Conservation (phyloP, 2,329 filamentous ascomycete genomes). For the Fusarium equiseti region DNA sequence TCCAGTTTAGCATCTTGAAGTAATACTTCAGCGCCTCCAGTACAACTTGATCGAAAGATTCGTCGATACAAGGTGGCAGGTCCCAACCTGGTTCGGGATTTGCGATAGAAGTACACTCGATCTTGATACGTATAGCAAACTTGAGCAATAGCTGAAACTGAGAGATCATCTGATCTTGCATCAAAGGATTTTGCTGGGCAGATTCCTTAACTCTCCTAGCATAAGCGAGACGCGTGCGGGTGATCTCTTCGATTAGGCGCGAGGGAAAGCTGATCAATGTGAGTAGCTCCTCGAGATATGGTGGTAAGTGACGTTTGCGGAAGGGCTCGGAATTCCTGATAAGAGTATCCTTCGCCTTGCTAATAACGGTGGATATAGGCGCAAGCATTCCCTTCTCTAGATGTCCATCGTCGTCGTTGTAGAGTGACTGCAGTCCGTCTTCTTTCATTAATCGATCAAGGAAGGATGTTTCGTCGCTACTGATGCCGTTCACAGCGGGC, state of each 20-base stretch:
- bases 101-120: slow-evolving; percentile 85
- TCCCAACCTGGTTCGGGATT: slow-evolving; percentile 94
- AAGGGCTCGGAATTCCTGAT: slow-evolving; percentile 89
- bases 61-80: slow-evolving; percentile 93
- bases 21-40: slow-evolving; percentile 96
- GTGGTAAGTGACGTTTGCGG: slow-evolving; percentile 88
- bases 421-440: slow-evolving; percentile 91
- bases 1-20: slow-evolving; percentile 99
- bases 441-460: slow-evolving; percentile 95
- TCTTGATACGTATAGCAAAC: slow-evolving; percentile 92
- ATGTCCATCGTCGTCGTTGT: slow-evolving; percentile 71
- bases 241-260: slow-evolving; percentile 95
- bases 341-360: slow-evolving; percentile 91
- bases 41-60: slow-evolving; percentile 92
- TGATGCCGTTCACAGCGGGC: slow-evolving; percentile 74
- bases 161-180: slow-evolving; percentile 97
- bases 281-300: slow-evolving; percentile 95
- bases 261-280: slow-evolving; percentile 98
- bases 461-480: slow-evolving; percentile 89
- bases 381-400: slow-evolving; percentile 80
- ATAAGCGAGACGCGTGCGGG: slow-evolving; percentile 89
- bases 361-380: slow-evolving; percentile 86
- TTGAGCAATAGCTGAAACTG: slow-evolving; percentile 95
- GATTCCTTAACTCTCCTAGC: slow-evolving; percentile 96
- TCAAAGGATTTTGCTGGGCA: slow-evolving; percentile 89